Evolutionary conservation across 768 basidiomycete species (phyloP), one percentile per base, ranked within the genome.

Genomic region (Lactarius hatsudake): DNA sequence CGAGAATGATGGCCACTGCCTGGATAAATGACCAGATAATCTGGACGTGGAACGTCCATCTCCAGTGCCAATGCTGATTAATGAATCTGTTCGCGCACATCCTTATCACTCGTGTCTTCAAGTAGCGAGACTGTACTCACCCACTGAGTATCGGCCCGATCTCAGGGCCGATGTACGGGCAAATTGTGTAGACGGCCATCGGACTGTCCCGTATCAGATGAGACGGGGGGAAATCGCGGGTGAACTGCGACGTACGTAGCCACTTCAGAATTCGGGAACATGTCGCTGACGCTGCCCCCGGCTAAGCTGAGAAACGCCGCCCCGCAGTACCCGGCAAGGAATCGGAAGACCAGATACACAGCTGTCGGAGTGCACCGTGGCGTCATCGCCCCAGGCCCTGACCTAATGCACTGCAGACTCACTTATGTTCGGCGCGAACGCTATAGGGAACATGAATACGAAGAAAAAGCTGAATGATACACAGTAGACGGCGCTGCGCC

Each of bases 1-100:
- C 87, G 51, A 83, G 28, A 57, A 86, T 72, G 8, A 94, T 76
- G 0, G 83, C 77, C 9, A 83, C 59, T 10, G 81, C 75, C 73
- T 91, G 81, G 3, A 76, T 76, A 59, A 83, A 84, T 0, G 83
- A 80, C 93, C 92, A 94, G 26, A 89, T 89, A 2, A 87, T 67
- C 64, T 88, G 74, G 18, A 89, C 76, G 64, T 87, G 85, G 76
- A 87, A 94, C 0, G 90, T 91, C 92, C 91, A 94, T 66, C 89
- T 77, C 90, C 89, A 90, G 56, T 81, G 71, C 1, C 82, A 68
- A 70, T 87, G 78, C 83, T 90, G 67, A 15, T 54, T 62, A 23
- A 63, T 23, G 13, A 71, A 72, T 6, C 59, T 66, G 43, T 13
- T 23, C 26, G 48, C 12, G 5, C 54, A 1, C 32, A 13, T 23